Conservation (phyloP, 176 grass and related monocot species). For the Aegilops bicornis region DNA sequence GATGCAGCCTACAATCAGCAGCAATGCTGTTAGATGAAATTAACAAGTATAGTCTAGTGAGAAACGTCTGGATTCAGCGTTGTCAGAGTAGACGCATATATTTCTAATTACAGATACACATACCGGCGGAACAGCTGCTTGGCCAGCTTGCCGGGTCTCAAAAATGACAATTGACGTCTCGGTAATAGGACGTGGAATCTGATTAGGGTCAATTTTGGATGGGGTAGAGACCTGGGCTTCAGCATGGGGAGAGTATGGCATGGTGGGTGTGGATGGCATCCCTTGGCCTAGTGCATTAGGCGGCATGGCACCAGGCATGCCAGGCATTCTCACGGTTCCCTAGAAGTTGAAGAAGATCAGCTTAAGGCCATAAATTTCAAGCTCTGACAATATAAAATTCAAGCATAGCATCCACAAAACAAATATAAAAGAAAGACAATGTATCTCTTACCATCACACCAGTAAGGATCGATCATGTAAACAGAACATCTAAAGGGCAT, state of each 20-base stretch:
- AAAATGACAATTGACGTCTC: constrained; percentile 51
- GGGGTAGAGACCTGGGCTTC: constrained; percentile 59
- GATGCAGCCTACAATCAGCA: constrained; percentile 53
- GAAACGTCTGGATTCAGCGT: constrained; percentile 1
- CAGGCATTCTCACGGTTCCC: neutral
- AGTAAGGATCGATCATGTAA: constrained; percentile 2
- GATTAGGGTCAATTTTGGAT: constrained; percentile 87
- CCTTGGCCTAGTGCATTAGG: constrained; percentile 50
- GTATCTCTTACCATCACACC: neutral
- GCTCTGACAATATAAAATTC: constrained; percentile 20
- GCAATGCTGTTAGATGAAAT: neutral
- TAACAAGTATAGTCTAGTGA: neutral
- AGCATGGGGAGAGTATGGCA: constrained; percentile 65
- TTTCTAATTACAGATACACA: constrained; percentile 19
- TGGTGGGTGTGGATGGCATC: constrained; percentile 47
- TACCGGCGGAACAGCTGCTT: constrained; percentile 75
- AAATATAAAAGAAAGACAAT: neutral
- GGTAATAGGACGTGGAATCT: constrained; percentile 72
- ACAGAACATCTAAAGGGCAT: neutral
- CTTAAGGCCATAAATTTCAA: neutral
- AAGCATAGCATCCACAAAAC: constrained; percentile 13
- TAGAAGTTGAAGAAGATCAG: constrained; percentile 30
- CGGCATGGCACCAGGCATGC: constrained; percentile 42
- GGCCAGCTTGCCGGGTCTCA: constrained; percentile 72
- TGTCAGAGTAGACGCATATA: neutral